A percentile compares a stretch with the other conserved stretches of the same genome.
phyloP scores from a whole-genome alignment of 139 green algal species.

The Pleodorina starrii region DNA sequence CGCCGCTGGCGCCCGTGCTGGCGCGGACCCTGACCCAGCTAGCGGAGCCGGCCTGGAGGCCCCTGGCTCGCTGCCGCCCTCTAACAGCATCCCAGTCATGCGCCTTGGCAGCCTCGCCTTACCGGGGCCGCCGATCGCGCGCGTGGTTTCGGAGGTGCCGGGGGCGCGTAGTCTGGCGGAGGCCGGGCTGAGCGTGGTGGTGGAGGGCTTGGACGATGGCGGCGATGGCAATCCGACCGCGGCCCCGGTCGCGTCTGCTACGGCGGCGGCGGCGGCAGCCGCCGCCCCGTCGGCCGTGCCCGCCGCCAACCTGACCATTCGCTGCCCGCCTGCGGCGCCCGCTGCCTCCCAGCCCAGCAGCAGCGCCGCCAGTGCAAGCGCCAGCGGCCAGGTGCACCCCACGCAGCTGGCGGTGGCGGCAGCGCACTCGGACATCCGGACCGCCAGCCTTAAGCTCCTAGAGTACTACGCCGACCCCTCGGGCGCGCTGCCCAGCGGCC shows the following conservation, averaged over 20 bases:
- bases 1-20: too few species aligned
- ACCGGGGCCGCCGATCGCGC: neutral
- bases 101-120: neutral
- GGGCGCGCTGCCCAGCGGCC: constrained; percentile 29
- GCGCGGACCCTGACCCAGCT: too few species aligned
- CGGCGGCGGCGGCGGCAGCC: neutral
- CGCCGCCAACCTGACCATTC: neutral
- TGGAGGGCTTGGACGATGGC: neutral
- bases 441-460: neutral
- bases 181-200: neutral
- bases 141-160: neutral
- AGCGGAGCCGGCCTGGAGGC: too few species aligned
- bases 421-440: neutral
- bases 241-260: too few species aligned
- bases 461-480: constrained; percentile 41
- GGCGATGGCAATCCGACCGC: neutral
- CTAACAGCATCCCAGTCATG: too few species aligned
- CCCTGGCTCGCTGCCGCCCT: too few species aligned
- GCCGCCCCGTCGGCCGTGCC: neutral
- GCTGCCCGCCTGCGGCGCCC: too few species aligned
- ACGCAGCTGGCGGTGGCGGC: neutral
- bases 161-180: neutral
- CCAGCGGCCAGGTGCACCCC: neutral
- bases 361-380: too few species aligned
- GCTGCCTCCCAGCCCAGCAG: too few species aligned